A percentile compares a stretch with the other conserved stretches of the same genome.
Conservation (phyloP, 2,329 filamentous ascomycete species). For the Neonectria sp. region DNA sequence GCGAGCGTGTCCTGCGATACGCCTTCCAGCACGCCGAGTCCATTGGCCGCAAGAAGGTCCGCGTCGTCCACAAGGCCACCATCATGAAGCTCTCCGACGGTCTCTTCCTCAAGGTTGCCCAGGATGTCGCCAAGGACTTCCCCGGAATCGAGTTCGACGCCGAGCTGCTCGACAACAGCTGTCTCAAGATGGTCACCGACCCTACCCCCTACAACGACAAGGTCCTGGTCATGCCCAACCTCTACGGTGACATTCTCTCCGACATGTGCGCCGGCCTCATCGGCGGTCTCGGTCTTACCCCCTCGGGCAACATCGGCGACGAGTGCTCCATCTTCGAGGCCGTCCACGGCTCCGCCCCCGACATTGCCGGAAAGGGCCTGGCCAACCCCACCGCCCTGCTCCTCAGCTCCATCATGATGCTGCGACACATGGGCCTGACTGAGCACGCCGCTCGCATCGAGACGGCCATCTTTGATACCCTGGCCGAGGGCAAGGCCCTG, state of each 20-base stretch:
- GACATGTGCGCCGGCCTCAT: conserved; percentile 99
- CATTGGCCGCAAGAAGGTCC: conserved; percentile 96
- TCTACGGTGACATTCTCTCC: conserved; percentile 99
- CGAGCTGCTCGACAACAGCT: conserved; percentile 99
- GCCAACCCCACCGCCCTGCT: conserved; percentile 98
- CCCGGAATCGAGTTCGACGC: conserved; percentile 96
- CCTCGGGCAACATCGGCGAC: conserved; percentile 98
- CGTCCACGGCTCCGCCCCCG: conserved; percentile 96
- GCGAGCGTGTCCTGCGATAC: conserved; percentile 95
- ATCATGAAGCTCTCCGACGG: conserved; percentile 99
- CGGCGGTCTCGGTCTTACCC: conserved; percentile 95
- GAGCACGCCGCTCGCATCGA: conserved; percentile 91
- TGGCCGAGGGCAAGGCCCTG: conserved; percentile 95
- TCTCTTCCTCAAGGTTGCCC: conserved; percentile 92
- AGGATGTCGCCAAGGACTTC: conserved; percentile 93
- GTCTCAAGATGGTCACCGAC: conserved; percentile 98
- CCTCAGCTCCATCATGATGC: conserved; percentile 98
- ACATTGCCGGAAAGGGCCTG: conserved; percentile 95
- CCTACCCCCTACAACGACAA: conserved; percentile 98
- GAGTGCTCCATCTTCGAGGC: conserved; percentile 99
- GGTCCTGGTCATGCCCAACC: conserved; percentile 97
- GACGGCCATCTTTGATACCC: conserved; percentile 93
- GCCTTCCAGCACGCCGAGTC: conserved; percentile 98
- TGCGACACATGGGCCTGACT: conserved; percentile 96
- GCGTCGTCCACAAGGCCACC: conserved; percentile 98